These are phyloP conservation scores for Rosa chinensis DNA, from an alignment of 306 rosid species.

Conservation along the genomic window DNA sequence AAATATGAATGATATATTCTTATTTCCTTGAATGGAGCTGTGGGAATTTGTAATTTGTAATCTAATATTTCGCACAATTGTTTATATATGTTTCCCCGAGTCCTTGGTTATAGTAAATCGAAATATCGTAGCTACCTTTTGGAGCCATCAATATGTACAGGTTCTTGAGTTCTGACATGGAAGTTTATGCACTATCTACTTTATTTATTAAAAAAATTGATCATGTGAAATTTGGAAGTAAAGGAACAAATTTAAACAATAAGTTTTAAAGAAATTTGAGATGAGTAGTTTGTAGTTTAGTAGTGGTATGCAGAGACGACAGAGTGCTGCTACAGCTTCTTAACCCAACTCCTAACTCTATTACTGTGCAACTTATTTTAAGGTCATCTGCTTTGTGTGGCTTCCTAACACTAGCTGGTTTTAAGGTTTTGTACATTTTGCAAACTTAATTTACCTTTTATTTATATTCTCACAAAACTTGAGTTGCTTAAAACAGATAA, in stretches of 20 bases:
- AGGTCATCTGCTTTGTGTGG: constrained; percentile 1
- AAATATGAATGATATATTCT: neutral
- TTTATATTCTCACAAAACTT: neutral
- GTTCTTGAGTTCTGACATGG: neutral
- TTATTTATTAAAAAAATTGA: neutral
- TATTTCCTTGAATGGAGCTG: neutral
- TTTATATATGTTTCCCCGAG: neutral
- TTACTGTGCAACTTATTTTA: neutral
- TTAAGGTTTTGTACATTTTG: neutral
- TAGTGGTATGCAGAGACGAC: neutral
- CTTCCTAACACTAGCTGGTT: neutral
- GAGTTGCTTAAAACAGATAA: neutral
- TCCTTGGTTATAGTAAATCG: neutral
- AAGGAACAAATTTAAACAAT: neutral
- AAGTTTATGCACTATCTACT: neutral
- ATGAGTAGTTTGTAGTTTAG: neutral
- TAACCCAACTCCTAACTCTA: neutral
- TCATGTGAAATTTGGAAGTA: neutral
- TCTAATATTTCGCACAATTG: neutral
- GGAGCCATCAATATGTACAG: neutral
- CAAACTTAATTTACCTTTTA: neutral
- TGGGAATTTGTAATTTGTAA: neutral
- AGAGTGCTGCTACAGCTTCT: neutral
- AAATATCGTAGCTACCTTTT: neutral
- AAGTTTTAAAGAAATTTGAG: neutral